Evolutionary conservation across 495 filamentous ascomycete genomes (phyloP).

Genomic region (Tuber calosporum): DNA sequence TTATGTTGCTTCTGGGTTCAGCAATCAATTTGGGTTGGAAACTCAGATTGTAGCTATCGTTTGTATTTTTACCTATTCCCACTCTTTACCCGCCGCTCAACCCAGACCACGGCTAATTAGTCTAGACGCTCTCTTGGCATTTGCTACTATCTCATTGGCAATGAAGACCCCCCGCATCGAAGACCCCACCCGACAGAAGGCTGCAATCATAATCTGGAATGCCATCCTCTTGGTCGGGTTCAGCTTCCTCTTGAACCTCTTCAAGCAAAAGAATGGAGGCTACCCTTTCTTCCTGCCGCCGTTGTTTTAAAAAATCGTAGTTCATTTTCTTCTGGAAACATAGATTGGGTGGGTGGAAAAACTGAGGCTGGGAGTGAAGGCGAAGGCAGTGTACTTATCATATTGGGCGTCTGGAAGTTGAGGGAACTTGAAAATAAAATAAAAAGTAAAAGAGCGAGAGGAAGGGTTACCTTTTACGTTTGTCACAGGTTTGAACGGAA

Average conservation of each 20-base stretch:
- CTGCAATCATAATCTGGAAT: constrained; percentile 77
- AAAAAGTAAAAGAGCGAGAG: neutral
- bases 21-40: constrained; percentile 91
- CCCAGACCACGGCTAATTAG: constrained; percentile 35
- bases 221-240: constrained; percentile 72
- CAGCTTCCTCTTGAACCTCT: constrained; percentile 88
- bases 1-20: constrained; percentile 91
- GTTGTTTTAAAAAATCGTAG: constrained; percentile 51
- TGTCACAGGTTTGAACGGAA: neutral
- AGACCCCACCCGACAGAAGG: constrained; percentile 68
- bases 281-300: constrained; percentile 93
- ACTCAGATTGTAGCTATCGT: constrained; percentile 93
- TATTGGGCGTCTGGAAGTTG: neutral
- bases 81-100: neutral
- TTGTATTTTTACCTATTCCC: constrained; percentile 57
- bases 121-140: constrained; percentile 83
- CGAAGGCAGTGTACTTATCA: neutral
- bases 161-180: constrained; percentile 83
- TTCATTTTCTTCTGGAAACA: neutral
- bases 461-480: neutral
- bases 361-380: neutral
- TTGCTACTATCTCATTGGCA: constrained; percentile 79
- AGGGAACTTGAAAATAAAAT: neutral
- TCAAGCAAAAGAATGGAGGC: constrained; percentile 87
- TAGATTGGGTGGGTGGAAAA: constrained; percentile 8